Base-by-base conservation (phyloP, 305 asterid species). In the Rubia balearica region DNA sequence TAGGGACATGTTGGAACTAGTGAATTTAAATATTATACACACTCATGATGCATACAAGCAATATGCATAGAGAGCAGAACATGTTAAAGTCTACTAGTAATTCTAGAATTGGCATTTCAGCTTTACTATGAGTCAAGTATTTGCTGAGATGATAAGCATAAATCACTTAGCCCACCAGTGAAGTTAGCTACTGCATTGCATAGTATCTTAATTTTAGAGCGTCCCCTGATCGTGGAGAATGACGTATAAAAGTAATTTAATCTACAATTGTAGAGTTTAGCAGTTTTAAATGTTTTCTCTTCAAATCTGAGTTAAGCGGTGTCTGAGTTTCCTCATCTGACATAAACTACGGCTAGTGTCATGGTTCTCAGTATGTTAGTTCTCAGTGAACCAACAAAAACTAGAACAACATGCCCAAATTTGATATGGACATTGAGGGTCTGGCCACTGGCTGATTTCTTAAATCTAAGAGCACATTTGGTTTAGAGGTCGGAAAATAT, bases 401-500 rank as follows among this genome's bases (percentile, higher is more conserved):
- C 22, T 17, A 51, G 3, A 17, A 17, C 57, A 19, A 49, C 22
- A 3, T 4, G 48, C n/a, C 1, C 21, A 48, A 33, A 0, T 68
- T 51, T 51, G 36, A 33, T 33, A 16, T 49, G 1, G 71, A 30
- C 62, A 51, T 49, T 17, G 30, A 68, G 27, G 53, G 27, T 24
- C 48, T 40, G 24, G 36, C 48, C 9, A 68, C 17, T 43, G 56
- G 24, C 19, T 53, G 36, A 21, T 53, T 40, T 5, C n/a, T 33
- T 8, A 30, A 48, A 13, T 11, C 19, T 13, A 48, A 7, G 27
- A 21, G 46, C 17, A 19, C 36, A 3, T 13, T 19, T 13, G 17
- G 17, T 14, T 16, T 16, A 51, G 12, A 19, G 27, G 19, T 13
- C 67, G 61, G 59, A 40, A 80, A 72, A 49, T 45, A 74, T 56